These are phyloP conservation scores for Chaetomium strumarium DNA, from an alignment of 2,329 filamentous ascomycete species.

Conservation along the genomic window DNA sequence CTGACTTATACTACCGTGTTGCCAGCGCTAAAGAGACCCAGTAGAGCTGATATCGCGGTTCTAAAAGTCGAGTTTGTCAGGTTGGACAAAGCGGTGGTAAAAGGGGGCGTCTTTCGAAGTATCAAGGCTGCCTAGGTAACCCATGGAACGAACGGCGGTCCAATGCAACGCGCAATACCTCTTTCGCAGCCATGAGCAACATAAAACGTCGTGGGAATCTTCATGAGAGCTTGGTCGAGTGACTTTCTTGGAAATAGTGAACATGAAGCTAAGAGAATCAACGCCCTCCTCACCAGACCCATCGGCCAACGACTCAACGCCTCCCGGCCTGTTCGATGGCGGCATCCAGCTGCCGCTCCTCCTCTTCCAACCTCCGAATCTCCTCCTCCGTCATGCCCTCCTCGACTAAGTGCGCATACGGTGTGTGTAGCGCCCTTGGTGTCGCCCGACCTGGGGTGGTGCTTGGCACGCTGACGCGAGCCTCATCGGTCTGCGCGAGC, in stretches of 20 bases:
- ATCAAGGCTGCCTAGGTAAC: neutral
- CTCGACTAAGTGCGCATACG: conserved; percentile 49
- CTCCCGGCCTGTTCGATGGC: conserved; percentile 43
- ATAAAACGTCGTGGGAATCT: neutral
- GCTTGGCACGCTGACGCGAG: conserved; percentile 9
- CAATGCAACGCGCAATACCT: conserved; percentile 1
- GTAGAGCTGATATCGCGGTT: neutral
- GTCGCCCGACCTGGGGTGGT: conserved; percentile 22
- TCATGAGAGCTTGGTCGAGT: neutral
- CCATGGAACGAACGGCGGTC: conserved; percentile 6
- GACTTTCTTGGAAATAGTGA: neutral
- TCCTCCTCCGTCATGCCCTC: conserved; percentile 56
- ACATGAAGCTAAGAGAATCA: conserved; percentile 1
- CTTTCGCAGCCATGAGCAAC: neutral
- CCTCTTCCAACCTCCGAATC: conserved; percentile 50
- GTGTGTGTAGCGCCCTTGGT: conserved; percentile 28
- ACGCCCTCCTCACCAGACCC: neutral
- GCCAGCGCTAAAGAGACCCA: too few relatives aligned
- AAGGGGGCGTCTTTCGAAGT: neutral
- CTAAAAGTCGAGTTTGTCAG: neutral
- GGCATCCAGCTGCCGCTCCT: conserved; percentile 51
- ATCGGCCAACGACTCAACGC: conserved; percentile 6
- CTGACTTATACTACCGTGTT: too few relatives aligned
- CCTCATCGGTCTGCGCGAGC: conserved; percentile 14
- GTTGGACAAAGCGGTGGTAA: neutral